A percentile compares a stretch with the other conserved stretches of the same genome.
Evolutionary conservation across 441 rosid species (phyloP).

Genomic region (Pelargonium citronellum): DNA sequence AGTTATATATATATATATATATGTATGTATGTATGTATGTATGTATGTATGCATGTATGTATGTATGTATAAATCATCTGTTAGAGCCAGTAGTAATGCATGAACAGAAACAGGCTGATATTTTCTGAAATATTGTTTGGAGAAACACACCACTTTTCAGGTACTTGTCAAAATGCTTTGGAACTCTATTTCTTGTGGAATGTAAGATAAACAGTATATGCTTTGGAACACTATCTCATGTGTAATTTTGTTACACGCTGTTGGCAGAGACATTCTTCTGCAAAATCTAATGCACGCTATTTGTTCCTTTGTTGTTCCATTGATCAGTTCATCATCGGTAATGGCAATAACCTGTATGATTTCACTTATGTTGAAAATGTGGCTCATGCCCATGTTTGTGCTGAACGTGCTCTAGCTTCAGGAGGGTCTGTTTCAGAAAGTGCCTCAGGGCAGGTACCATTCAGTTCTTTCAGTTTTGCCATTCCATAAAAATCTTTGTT

Average conservation of each 20-base stretch:
- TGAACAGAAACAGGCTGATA: too few relatives aligned
- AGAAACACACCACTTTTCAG: too few relatives aligned
- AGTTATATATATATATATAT: too few relatives aligned
- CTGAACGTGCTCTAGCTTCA: slow-evolving; percentile 86
- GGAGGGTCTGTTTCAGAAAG: slow-evolving; percentile 56
- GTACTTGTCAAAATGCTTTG: too few relatives aligned
- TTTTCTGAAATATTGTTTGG: too few relatives aligned
- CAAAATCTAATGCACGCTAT: slow-evolving; percentile 2
- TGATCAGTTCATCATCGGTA: slow-evolving; percentile 81
- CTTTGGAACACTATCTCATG: background rate
- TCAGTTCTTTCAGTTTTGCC: slow-evolving; percentile 17
- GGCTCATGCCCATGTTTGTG: slow-evolving; percentile 88
- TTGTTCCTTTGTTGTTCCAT: slow-evolving; percentile 18
- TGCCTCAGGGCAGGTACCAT: slow-evolving; percentile 83
- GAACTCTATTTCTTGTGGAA: too few relatives aligned
- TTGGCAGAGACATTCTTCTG: slow-evolving; percentile 11
- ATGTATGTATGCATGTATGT: too few relatives aligned
- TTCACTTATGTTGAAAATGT: slow-evolving; percentile 91
- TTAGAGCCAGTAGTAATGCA: too few relatives aligned
- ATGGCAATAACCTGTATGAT: slow-evolving; percentile 72
- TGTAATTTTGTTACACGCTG: background rate
- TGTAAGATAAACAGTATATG: too few relatives aligned
- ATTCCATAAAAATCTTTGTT: background rate
- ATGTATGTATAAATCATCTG: too few relatives aligned
- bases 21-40: too few relatives aligned